Base-by-base conservation (phyloP, 805 yeast genomes). In the Candida berthetii region DNA sequence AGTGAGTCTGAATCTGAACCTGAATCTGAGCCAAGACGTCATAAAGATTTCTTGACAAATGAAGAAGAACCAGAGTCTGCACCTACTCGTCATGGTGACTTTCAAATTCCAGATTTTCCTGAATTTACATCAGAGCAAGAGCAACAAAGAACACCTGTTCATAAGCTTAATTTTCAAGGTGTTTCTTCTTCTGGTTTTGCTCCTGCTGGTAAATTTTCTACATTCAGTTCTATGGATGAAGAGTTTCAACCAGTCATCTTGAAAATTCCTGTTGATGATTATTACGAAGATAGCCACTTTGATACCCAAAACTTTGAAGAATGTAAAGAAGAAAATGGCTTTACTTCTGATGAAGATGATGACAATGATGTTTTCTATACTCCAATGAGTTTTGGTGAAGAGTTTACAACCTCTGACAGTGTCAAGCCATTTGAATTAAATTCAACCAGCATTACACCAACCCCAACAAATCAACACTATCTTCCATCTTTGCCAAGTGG, bases 311-410 rank as follows among this genome's bases (percentile, higher is more conserved):
- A 27, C 29, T 27, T 27, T 27, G 29, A 27, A 27, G 29, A 27
- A 27, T 11, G 29, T 27, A 10, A 27, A 27, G n/a, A 27, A 27
- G n/a, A 27, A 27, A 13, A 4, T 5, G n/a, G n/a, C 9, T 27
- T 13, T 11, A 13, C n/a, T 10, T 43, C 53, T 3, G 24, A 39
- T 6, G 53, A 48, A 7, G 31, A 38, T 13, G 42, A 37, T 10
- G 38, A 36, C 2, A 52, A 46, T 13, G 37, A 36, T 27, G 57
- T 42, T 2, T 52, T 49, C 32, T 49, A 52, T 31, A 55, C 59
- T 3, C 58, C 59, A 19, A 54, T 45, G 44, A 53, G 52, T 35
- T 31, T 47, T 7, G 42, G 36, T 15, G 36, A 38, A 7, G 47
- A 42, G 7, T 39, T 45, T 25, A 42, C 42, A 20, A 4, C 35